phyloP scores from a whole-genome alignment of 371 early-diverging fungal species.

The Zancudomyces culisetae region DNA sequence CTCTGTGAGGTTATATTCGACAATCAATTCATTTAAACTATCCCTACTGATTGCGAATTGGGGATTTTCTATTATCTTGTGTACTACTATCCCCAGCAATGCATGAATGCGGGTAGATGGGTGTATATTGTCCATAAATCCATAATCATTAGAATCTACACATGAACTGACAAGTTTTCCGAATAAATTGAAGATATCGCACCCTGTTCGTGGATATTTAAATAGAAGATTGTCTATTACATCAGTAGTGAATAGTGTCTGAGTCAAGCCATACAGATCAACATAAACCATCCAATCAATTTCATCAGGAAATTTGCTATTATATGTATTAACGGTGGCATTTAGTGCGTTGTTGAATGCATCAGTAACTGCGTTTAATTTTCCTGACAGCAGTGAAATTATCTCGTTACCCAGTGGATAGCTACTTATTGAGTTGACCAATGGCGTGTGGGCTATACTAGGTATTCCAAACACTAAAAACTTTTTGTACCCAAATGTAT shows the following conservation, averaged over 20 bases:
- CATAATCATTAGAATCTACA: not conserved
- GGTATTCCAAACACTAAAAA: constrained; percentile 6
- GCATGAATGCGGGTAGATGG: constrained; percentile 1
- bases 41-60: not conserved
- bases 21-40: not conserved
- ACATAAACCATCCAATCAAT: not conserved
- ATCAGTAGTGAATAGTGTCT: constrained; percentile 1
- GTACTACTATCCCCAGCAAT: not conserved
- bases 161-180: not conserved
- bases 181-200: too few species aligned
- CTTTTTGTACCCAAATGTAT: constrained; percentile 6
- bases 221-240: constrained; percentile 6
- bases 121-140: not conserved
- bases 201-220: constrained; percentile 7
- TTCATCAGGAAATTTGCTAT: not conserved
- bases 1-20: not conserved
- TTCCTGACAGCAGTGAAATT: too few species aligned
- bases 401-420: too few species aligned
- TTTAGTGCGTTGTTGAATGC: not conserved
- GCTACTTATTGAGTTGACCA: too few species aligned
- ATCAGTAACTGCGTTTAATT: not conserved
- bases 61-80: not conserved
- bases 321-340: not conserved
- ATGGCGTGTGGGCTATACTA: constrained; percentile 1
- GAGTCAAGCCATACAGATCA: not conserved